Percentiles rank a stretch among this genome's conserved stretches.
Conservation (phyloP, 352 stramenopile species). For the Thalassiosira hispida region DNA sequence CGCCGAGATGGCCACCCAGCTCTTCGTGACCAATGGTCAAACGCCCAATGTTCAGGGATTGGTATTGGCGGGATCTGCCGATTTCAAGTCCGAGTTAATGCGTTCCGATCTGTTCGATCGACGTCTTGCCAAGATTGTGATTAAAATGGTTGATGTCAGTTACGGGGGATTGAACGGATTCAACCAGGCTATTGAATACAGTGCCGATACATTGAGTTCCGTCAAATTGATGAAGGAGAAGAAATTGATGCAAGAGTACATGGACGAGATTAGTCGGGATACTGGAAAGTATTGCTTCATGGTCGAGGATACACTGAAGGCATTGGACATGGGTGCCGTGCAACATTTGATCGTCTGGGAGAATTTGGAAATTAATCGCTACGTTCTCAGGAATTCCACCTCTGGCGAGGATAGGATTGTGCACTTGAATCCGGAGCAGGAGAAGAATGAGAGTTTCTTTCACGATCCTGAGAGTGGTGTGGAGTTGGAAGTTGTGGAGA, state of each 20-base stretch:
- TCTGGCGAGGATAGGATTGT: constrained; percentile 89
- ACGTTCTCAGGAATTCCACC: constrained; percentile 93
- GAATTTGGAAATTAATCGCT: constrained; percentile 95
- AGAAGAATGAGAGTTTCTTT: constrained; percentile 95
- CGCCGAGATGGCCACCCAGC: constrained; percentile 96
- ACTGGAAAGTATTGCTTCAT: constrained; percentile 99
- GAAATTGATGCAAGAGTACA: constrained; percentile 98
- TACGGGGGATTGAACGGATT: constrained; percentile 99
- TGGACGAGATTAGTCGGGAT: constrained; percentile 99
- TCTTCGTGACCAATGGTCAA: constrained; percentile 98
- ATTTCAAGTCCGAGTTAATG: constrained; percentile 99
- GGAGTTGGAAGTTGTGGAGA: constrained; percentile 97
- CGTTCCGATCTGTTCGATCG: constrained; percentile 96
- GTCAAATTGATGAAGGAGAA: constrained; percentile 99
- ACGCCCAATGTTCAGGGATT: constrained; percentile 97
- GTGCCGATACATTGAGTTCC: constrained; percentile 95
- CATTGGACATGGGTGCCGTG: constrained; percentile 96
- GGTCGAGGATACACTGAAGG: constrained; percentile 97
- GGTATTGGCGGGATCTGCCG: constrained; percentile 97
- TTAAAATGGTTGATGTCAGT: constrained; percentile 99
- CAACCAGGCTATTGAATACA: constrained; percentile 99
- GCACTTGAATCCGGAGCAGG: constrained; percentile 89
- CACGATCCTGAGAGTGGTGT: constrained; percentile 93
- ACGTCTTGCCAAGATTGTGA: constrained; percentile 90
- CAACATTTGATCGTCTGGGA: constrained; percentile 99